phyloP scores from a whole-genome alignment of 1,139 yeast genomes.

The Suhomyces ambrosiae region DNA sequence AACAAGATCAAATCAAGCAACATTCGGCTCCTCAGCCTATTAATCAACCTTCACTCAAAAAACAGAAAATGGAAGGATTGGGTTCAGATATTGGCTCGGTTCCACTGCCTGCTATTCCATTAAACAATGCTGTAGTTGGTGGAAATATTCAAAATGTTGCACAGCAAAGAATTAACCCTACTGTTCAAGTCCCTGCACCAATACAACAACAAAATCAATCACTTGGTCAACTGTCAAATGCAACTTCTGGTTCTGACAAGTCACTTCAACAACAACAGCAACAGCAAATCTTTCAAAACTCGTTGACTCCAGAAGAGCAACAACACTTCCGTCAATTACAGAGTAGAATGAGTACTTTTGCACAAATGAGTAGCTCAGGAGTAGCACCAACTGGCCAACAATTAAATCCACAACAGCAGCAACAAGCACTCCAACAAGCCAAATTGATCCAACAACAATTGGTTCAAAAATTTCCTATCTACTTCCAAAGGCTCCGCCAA shows the following conservation, averaged over 20 bases:
- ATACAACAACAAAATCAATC: conserved; percentile 10
- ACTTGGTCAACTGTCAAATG: conserved; percentile 8
- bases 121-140: conserved; percentile 4
- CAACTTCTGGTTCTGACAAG: conserved; percentile 10
- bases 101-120: conserved; percentile 3
- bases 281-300: conserved; percentile 48
- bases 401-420: conserved; percentile 48
- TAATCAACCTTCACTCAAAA: conserved; percentile 10
- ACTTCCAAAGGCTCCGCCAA: conserved; percentile 47
- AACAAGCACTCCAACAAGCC: conserved; percentile 49
- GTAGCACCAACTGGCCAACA: conserved; percentile 47
- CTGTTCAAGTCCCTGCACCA: conserved; percentile 10
- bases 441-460: conserved; percentile 46
- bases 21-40: conserved; percentile 1
- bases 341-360: conserved; percentile 43
- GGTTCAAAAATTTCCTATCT: conserved; percentile 45
- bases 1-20: conserved; percentile 5
- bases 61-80: conserved; percentile 7
- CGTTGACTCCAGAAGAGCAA: conserved; percentile 48
- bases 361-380: conserved; percentile 49
- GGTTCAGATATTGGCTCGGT: conserved; percentile 1
- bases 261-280: conserved; percentile 45
- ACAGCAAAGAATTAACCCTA: conserved; percentile 8
- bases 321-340: conserved; percentile 48
- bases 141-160: conserved; percentile 6